Conservation (phyloP, 768 basidiomycete species). For the Agaricus blazei region DNA sequence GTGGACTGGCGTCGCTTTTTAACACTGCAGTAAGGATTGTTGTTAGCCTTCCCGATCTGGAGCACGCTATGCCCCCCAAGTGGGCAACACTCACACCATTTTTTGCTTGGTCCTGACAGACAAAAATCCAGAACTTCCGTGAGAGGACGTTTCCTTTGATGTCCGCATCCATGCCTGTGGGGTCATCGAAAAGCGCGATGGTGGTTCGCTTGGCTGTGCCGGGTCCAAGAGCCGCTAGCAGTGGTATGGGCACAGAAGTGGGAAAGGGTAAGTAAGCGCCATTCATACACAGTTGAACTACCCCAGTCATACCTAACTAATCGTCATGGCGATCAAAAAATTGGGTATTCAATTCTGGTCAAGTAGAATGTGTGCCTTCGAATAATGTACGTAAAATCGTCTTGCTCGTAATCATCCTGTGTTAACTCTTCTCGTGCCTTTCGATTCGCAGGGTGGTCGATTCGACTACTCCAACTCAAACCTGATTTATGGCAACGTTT, state of each 20-base stretch:
- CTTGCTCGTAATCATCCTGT: not conserved
- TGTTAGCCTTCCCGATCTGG: constrained; percentile 6
- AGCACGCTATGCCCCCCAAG: constrained; percentile 3
- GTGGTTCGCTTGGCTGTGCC: not conserved
- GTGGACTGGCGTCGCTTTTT: constrained; percentile 41
- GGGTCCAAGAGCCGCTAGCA: not conserved
- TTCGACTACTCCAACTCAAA: constrained; percentile 5
- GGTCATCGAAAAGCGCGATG: not conserved
- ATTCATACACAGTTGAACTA: not conserved
- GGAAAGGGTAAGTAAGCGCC: constrained; percentile 2
- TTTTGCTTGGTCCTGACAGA: constrained; percentile 22
- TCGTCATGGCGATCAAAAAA: constrained; percentile 7
- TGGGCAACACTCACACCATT: constrained; percentile 5
- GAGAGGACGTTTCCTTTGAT: constrained; percentile 22
- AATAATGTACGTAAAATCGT: constrained; percentile 9
- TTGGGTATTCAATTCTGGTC: constrained; percentile 2
- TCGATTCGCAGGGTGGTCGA: constrained; percentile 12
- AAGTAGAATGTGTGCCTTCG: constrained; percentile 2
- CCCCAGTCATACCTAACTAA: constrained; percentile 4
- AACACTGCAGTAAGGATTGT: constrained; percentile 34
- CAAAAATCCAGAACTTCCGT: constrained; percentile 32
- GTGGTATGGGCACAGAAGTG: not conserved
- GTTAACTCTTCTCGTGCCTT: not conserved
- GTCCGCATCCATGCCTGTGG: not conserved
- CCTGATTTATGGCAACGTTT: not conserved